Base-by-base conservation (phyloP, 192 early-diverging fungal species). In the Pilaira anomala region DNA sequence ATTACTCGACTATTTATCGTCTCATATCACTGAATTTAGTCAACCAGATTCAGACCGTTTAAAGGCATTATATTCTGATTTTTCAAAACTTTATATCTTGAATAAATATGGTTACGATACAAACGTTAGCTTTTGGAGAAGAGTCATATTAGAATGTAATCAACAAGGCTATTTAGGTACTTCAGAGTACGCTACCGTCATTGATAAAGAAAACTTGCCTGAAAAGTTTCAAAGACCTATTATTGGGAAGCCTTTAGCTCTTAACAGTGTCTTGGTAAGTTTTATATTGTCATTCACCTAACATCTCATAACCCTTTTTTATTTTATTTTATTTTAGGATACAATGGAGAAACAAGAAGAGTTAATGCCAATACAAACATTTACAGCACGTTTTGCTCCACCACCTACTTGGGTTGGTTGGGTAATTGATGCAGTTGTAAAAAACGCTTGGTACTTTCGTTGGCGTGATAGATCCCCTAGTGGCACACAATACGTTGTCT, bases 11-110 rank as follows among this genome's bases (percentile, higher is more conserved):
- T 69, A 56, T 22, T 56, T 69, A 22, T 18, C 44, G 51, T 7
- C 3, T 0, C 53, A 69, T 19, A 59, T 48, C 16, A 41, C 42
- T 13, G 68, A 69, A 18, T 69, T 69, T 28, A 42, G 53, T 11
- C 14, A 30, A 7, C 4, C 24, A 18, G 39, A 51, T 28, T 39
- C 50, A 13, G 52, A 68, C 0, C 71, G 78, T 3, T 44, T 76
- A 12, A 66, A 40, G 26, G 76, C 78, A 5, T 60, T 79, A 18
- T 79, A 74, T 42, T 79, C 78, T 2, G 75, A 76, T 25, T 79
- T 79, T 28, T 64, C 72, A 24, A 74, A 70, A 21, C 66, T 76
- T 18, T 62, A 66, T 25, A 71, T 74, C 18, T 69, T 74, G 39
- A 79, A 79, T 33, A 50, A 63, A 0, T 79, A 66, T 22, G 78